Evolutionary conservation across 768 basidiomycete genomes (phyloP).

Genomic region (Leccinum barrowsii): DNA sequence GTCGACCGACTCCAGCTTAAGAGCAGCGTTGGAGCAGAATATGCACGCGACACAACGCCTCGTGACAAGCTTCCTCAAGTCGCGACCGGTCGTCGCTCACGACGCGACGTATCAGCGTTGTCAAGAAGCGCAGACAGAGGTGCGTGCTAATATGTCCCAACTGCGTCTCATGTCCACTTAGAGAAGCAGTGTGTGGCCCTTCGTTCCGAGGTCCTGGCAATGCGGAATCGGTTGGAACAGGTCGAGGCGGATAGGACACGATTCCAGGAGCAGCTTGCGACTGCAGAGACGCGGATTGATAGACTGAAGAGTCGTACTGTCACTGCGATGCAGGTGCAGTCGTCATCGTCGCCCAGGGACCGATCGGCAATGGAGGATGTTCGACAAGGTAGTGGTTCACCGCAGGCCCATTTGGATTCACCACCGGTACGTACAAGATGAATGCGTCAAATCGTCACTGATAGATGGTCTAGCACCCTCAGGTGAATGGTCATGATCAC

Average conservation of each 20-base stretch:
- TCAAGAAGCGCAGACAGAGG: conserved; percentile 60
- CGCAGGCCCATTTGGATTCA: conserved; percentile 52
- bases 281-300: conserved; percentile 60
- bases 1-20: conserved; percentile 29
- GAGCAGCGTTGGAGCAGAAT: conserved; percentile 49
- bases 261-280: conserved; percentile 49
- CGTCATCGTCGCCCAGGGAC: conserved; percentile 31
- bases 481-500: conserved; percentile 39
- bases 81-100: conserved; percentile 31
- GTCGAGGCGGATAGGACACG: conserved; percentile 45
- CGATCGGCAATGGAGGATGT: conserved; percentile 28
- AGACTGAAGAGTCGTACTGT: conserved; percentile 56
- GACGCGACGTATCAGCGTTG: conserved; percentile 42
- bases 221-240: conserved; percentile 49
- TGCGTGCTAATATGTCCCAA: conserved; percentile 28
- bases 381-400: conserved; percentile 40
- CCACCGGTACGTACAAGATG: conserved; percentile 65
- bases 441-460: conserved; percentile 23
- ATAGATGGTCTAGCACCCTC: conserved; percentile 42
- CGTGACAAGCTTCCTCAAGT: conserved; percentile 51
- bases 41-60: conserved; percentile 57
- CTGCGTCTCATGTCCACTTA: conserved; percentile 10
- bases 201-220: conserved; percentile 53
- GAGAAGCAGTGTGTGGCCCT: conserved; percentile 49
- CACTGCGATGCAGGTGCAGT: conserved; percentile 40